Evolutionary conservation across 495 filamentous ascomycete species (phyloP), one percentile per base, ranked within the genome.

Genomic region (Penicillium dipodomyicola): DNA sequence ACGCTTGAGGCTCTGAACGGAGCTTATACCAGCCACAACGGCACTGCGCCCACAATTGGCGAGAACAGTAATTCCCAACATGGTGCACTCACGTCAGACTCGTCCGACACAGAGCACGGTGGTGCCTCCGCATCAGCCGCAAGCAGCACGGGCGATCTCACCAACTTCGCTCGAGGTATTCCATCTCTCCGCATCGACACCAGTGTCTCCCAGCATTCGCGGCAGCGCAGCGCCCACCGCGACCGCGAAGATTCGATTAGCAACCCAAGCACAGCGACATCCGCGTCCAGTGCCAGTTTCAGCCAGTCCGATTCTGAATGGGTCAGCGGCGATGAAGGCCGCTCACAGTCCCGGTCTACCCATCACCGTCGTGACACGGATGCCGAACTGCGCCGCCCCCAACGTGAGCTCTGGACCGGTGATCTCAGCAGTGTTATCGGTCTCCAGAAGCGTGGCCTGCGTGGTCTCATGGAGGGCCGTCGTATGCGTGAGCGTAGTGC

Each of bases 351-450:
- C 3, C 60, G 58, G 33, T 44, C 59, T 15, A 32, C 51, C 14
- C 64, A 67, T 40, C 62, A 61, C 35, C 68, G 72, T 27, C 70
- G 74, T 25, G 69, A 66, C 44, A 76, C 74, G 2, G 70, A 77
- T 50, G 61, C 65, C 6, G 63, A 64, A 17, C n/a, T 67, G 27
- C 55, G 57, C 35, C 64, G 64, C 9, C 63, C 66, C 11, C 62
- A 70, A 46, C 62, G 67, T 41, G 88, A 91, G 62, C 77, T 93
- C 20, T 96, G 92, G 92, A 81, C 77, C 12, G 87, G 93, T 12
- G 87, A 92, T 65, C 63, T 96, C 27, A 96, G 91, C 70, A 89
- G 89, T 49, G 93, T 97, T n/a, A 95, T 98, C 55, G 94, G 94
- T 0, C 63, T 98, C 54, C 94, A 98, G 77, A 98, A 97, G 76